These are phyloP conservation scores for Cladosporium sp. DNA, from an alignment of 2,329 filamentous ascomycete genomes.

Conservation along the genomic window DNA sequence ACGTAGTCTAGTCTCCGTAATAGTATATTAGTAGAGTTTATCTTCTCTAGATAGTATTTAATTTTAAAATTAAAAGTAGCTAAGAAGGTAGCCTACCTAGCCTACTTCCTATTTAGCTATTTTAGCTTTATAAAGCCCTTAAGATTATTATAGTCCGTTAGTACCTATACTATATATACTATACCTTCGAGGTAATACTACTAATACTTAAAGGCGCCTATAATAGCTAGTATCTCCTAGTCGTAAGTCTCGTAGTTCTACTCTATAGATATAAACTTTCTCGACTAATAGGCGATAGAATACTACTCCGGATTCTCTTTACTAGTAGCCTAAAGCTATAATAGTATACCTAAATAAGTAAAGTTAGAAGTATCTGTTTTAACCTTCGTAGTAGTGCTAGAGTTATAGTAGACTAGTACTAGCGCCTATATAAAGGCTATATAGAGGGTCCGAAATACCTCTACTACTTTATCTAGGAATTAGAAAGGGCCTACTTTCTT, in stretches of 20 bases:
- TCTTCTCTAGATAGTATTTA: not conserved
- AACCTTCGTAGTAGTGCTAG: not conserved
- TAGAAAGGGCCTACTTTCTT: not conserved
- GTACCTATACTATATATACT: no score
- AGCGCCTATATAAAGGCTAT: conserved; percentile 9
- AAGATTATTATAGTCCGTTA: not conserved
- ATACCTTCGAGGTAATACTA: not conserved
- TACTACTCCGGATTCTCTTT: conserved; percentile 20
- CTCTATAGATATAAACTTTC: conserved; percentile 24
- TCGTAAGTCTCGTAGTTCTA: conserved; percentile 26
- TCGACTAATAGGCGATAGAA: conserved; percentile 21
- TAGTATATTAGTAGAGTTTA: not conserved
- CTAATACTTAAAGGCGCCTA: not conserved
- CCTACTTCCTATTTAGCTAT: not conserved
- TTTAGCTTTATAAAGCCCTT: not conserved
- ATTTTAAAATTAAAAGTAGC: not conserved
- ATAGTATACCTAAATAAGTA: conserved; percentile 17
- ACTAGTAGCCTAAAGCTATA: conserved; percentile 13
- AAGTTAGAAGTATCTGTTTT: conserved; percentile 20
- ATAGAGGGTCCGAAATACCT: not conserved
- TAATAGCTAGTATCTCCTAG: conserved; percentile 23
- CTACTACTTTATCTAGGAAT: not conserved
- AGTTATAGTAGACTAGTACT: conserved; percentile 2
- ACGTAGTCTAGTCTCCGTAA: not conserved
- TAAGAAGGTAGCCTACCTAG: not conserved